Evolutionary conservation across 2,329 filamentous ascomycete genomes (phyloP).

Genomic region (Fusarium sororula): DNA sequence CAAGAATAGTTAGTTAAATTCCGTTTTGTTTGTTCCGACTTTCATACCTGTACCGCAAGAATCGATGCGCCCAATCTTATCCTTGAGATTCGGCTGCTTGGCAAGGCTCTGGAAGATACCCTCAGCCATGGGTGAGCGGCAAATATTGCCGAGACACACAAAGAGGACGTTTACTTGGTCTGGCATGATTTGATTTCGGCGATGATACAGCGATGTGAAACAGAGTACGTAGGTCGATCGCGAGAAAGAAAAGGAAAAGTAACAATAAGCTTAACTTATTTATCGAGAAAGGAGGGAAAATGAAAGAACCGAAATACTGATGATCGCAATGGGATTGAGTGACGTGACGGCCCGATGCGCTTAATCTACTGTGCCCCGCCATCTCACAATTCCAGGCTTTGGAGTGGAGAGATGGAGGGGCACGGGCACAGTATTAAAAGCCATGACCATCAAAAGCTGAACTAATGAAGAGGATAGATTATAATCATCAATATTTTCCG

Average conservation of each 20-base stretch:
- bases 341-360: constrained; percentile 40
- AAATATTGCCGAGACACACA: constrained; percentile 97
- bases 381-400: constrained; percentile 34
- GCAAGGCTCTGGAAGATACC: constrained; percentile 84
- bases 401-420: constrained; percentile 37
- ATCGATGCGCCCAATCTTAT: constrained; percentile 75
- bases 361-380: constrained; percentile 40
- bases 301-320: constrained; percentile 31
- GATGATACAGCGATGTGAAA: not conserved
- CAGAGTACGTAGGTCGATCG: not conserved
- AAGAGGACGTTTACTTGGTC: constrained; percentile 79
- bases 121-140: constrained; percentile 93
- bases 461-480: not conserved
- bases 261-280: not conserved
- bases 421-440: constrained; percentile 12
- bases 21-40: not conserved
- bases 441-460: not conserved
- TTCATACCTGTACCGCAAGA: constrained; percentile 80
- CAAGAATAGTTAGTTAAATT: constrained; percentile 6
- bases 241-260: not conserved
- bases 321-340: constrained; percentile 31
- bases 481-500: not conserved
- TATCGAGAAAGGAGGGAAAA: constrained; percentile 8
- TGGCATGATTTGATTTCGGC: constrained; percentile 47
- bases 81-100: constrained; percentile 67